phyloP scores from a whole-genome alignment of 768 basidiomycete genomes.

The Lactifluus piperatus region DNA sequence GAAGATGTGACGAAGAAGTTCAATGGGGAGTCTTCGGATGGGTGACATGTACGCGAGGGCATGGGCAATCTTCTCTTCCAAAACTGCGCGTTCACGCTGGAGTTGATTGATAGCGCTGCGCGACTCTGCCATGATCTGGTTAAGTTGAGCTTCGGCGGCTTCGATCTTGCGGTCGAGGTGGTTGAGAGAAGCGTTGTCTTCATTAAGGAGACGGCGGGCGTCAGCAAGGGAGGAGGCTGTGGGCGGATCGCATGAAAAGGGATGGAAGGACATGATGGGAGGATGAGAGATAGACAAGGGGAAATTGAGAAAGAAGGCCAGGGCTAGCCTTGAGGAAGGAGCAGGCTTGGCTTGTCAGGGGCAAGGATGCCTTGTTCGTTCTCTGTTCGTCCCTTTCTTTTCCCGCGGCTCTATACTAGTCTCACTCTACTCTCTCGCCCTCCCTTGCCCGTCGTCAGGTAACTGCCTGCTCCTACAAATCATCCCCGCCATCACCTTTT shows the following conservation, averaged over 20 bases:
- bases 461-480: background rate
- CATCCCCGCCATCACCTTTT: background rate
- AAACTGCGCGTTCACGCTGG: conserved; percentile 35
- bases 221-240: conserved; percentile 43
- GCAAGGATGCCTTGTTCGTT: conserved; percentile 5
- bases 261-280: conserved; percentile 19
- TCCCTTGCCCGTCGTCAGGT: background rate
- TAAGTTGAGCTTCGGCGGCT: conserved; percentile 45
- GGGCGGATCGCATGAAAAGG: conserved; percentile 44
- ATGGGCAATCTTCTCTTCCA: conserved; percentile 42
- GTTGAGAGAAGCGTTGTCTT: conserved; percentile 22
- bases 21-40: conserved; percentile 59
- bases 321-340: background rate
- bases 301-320: conserved; percentile 1
- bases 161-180: conserved; percentile 41
- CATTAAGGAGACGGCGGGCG: conserved; percentile 41
- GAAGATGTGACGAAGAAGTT: conserved; percentile 69
- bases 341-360: background rate
- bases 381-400: no score
- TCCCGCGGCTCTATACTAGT: conserved; percentile 8
- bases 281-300: conserved; percentile 10
- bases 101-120: conserved; percentile 46
- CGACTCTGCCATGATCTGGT: conserved; percentile 48
- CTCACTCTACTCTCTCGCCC: no score
- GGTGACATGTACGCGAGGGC: conserved; percentile 64